Percentiles rank a stretch among this genome's conserved stretches.
phyloP scores from a whole-genome alignment of 1,284 basidiomycete species.

The Cystobasidiaceae sp. region DNA sequence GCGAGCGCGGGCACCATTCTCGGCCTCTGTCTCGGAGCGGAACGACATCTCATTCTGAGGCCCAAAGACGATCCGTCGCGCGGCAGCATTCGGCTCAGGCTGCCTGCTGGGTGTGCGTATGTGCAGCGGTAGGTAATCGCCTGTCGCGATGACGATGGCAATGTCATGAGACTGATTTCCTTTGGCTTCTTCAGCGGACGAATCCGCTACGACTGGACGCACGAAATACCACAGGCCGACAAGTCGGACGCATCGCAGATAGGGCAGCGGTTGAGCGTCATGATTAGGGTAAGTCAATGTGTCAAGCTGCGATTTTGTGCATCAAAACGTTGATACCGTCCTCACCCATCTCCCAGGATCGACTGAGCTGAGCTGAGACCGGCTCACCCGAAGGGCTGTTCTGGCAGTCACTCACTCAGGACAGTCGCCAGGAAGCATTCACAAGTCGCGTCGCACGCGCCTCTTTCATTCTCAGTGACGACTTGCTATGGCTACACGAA shows the following conservation, averaged over 20 bases:
- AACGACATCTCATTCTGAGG: slow-evolving; percentile 62
- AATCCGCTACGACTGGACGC: slow-evolving; percentile 30
- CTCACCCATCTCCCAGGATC: too few species aligned
- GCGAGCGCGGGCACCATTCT: slow-evolving; percentile 78
- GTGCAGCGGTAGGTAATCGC: slow-evolving; percentile 58
- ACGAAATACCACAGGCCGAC: slow-evolving; percentile 20
- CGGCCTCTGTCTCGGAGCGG: slow-evolving; percentile 71
- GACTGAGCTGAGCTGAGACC: not conserved
- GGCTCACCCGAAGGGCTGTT: too few species aligned
- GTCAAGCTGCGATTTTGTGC: too few species aligned
- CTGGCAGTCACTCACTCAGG: too few species aligned
- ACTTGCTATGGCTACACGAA: not conserved
- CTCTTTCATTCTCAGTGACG: not conserved
- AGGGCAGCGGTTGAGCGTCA: slow-evolving; percentile 25
- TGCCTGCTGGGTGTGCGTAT: slow-evolving; percentile 70
- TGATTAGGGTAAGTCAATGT: slow-evolving; percentile 28
- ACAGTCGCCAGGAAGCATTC: not conserved
- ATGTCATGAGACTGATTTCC: not conserved
- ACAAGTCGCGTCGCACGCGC: not conserved
- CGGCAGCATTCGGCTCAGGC: slow-evolving; percentile 53
- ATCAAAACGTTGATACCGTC: too few species aligned
- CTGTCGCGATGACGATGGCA: not conserved
- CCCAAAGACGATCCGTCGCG: slow-evolving; percentile 42
- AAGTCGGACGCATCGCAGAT: not conserved
- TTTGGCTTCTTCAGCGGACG: slow-evolving; percentile 2